Base-by-base conservation (phyloP, 2,329 filamentous ascomycete genomes). In the Aspergillus sp. region DNA sequence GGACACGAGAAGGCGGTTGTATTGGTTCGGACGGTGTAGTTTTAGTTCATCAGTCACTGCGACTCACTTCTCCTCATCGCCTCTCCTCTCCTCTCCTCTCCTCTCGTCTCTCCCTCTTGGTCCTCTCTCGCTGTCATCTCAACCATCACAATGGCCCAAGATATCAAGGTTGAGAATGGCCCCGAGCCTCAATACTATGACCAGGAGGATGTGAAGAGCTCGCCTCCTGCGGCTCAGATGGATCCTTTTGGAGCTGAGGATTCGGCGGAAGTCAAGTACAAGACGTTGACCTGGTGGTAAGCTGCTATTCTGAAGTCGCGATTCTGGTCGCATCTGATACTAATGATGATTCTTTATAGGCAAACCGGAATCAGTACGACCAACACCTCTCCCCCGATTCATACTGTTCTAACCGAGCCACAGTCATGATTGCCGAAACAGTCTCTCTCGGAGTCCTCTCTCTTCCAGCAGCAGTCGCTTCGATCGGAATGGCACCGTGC, bases 401-500 rank as follows among this genome's bases (percentile, higher is more conserved):
- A 15, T 35, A 35, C 32, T 15, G 32, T 15, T 35, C 33, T 35
- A 35, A 35, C 15, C 33, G 61, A 30, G 17, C 62, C 12, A 12
- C 13, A 43, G 41, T 43, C 23, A 43, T 43, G 41, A 27, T 43
- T 27, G 41, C 41, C 13, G 41, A 43, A 30, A 43, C 41, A 12
- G 73, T 80, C 23, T 78, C 75, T 7, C 65, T 81, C 1, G 78
- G 78, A 7, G 75, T 80, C 27, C 68, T 81, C 6, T 76, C 76
- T 2, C 64, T 82, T 3, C 78, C 78, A 2, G 68, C 72, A 15
- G 74, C 74, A 1, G 66, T 80, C 9, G 73, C 76, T 1, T 63
- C 66, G 1, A 57, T 81, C 33, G 78, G 78, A 2, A 62, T 81
- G 53, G 68, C 77, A 6, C 74, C 76, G 66, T 39, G 19, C 4